Percentiles rank a stretch among this genome's conserved stretches.
These are phyloP conservation scores for Tephrocybe sp. DNA, from an alignment of 768 basidiomycete genomes.

Conservation along the genomic window DNA sequence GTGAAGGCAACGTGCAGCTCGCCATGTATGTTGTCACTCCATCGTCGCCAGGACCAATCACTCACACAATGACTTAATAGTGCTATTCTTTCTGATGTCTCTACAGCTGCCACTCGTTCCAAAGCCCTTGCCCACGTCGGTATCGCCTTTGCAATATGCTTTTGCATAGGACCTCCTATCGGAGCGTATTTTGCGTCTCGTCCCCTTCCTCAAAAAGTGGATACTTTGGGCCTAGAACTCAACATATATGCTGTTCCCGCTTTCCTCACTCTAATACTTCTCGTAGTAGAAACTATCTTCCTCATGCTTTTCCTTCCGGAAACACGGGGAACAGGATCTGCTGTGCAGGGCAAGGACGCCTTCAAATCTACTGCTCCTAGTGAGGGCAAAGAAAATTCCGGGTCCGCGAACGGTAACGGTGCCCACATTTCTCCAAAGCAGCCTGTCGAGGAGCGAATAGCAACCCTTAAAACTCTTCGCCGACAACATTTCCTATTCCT, in stretches of 20 bases:
- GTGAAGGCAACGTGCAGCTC: slow-evolving; percentile 97
- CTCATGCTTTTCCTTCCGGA: slow-evolving; percentile 79
- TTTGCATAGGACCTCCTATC: slow-evolving; percentile 89
- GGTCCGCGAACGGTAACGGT: too few species aligned
- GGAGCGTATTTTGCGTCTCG: slow-evolving; percentile 96
- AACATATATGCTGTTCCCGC: slow-evolving; percentile 96
- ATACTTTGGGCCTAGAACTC: slow-evolving; percentile 57
- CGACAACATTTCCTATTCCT: slow-evolving; percentile 83
- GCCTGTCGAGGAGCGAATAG: slow-evolving; percentile 50
- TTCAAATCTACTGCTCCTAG: slow-evolving; percentile 18
- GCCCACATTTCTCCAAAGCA: slow-evolving; percentile 28
- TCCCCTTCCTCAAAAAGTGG: slow-evolving; percentile 64
- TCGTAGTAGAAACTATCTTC: slow-evolving; percentile 80
- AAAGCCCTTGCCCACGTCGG: slow-evolving; percentile 90
- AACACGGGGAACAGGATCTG: slow-evolving; percentile 57
- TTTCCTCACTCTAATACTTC: slow-evolving; percentile 72
- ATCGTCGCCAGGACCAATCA: neutral
- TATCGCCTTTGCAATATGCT: slow-evolving; percentile 95
- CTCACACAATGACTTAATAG: slow-evolving; percentile 35
- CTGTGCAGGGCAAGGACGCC: slow-evolving; percentile 17
- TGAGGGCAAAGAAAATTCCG: slow-evolving; percentile 16
- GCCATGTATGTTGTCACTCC: slow-evolving; percentile 67
- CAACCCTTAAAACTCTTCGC: slow-evolving; percentile 58
- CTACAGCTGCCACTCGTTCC: slow-evolving; percentile 75
- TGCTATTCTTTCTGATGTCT: slow-evolving; percentile 92